A percentile compares a stretch with the other conserved stretches of the same genome.
These are phyloP conservation scores for Oxytropis ochrocephala DNA, from an alignment of 306 rosid species.

Conservation along the genomic window DNA sequence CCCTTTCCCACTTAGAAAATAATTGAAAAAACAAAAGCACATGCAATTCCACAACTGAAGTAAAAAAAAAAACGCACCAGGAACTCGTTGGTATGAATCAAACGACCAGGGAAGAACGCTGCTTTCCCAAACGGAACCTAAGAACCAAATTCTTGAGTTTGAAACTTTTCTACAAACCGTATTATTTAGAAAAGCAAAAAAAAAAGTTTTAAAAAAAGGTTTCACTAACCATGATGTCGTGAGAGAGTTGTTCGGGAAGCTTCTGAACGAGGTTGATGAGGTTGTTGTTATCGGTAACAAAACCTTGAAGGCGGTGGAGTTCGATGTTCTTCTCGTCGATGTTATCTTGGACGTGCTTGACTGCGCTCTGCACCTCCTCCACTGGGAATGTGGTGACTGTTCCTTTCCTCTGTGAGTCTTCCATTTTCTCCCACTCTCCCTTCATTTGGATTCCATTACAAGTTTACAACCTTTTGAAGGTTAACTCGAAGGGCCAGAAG, in stretches of 20 bases:
- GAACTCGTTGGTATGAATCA: slow-evolving; percentile 87
- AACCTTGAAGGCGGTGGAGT: slow-evolving; percentile 47
- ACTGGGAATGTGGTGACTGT: slow-evolving; percentile 51
- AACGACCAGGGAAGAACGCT: slow-evolving; percentile 87
- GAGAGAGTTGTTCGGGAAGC: slow-evolving; percentile 78
- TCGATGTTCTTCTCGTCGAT: slow-evolving; percentile 38
- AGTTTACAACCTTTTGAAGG: neutral
- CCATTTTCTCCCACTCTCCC: neutral
- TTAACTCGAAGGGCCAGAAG: too few species aligned
- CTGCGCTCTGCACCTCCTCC: slow-evolving; percentile 64
- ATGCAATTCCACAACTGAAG: neutral
- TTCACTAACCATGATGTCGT: slow-evolving; percentile 61
- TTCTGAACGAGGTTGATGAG: slow-evolving; percentile 64
- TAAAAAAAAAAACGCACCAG: slow-evolving; percentile 30
- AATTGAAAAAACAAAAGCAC: neutral
- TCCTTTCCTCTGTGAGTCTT: slow-evolving; percentile 24
- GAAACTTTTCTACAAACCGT: neutral
- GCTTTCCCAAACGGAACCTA: slow-evolving; percentile 97
- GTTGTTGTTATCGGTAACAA: slow-evolving; percentile 54
- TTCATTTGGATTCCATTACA: neutral
- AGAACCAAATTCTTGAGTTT: neutral
- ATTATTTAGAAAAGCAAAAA: neutral
- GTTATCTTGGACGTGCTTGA: slow-evolving; percentile 44
- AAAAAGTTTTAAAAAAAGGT: neutral
- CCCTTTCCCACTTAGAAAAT: neutral